phyloP scores from a whole-genome alignment of 192 early-diverging fungal species.

The Chytriomyces confervae region DNA sequence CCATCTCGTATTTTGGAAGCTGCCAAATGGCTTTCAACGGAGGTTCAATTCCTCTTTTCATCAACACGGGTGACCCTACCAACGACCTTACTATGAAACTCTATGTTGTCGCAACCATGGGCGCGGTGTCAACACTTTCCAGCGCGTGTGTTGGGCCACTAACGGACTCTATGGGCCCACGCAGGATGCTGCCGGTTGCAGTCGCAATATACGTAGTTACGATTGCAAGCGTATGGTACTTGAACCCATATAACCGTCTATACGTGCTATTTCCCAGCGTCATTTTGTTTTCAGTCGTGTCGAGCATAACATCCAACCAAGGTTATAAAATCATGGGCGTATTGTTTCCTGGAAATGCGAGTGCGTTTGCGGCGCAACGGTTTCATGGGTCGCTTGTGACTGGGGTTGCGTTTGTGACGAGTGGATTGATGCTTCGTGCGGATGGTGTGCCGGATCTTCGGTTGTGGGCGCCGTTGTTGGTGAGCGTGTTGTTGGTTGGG shows the following conservation, averaged over 20 bases:
- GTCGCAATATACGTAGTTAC: slow-evolving; percentile 4
- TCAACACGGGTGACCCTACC: slow-evolving; percentile 18
- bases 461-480: slow-evolving; percentile 18
- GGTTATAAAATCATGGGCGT: slow-evolving; percentile 35
- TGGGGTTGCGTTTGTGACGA: slow-evolving; percentile 30
- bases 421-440: slow-evolving; percentile 3
- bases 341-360: slow-evolving; percentile 23
- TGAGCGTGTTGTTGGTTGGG: slow-evolving; percentile 11
- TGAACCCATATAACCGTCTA: slow-evolving; percentile 14
- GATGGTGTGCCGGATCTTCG: slow-evolving; percentile 20
- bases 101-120: slow-evolving; percentile 16
- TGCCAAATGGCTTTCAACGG: slow-evolving; percentile 37
- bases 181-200: slow-evolving; percentile 23
- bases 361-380: slow-evolving; percentile 38
- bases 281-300: slow-evolving; percentile 27
- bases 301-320: slow-evolving; percentile 24
- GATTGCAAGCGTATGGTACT: slow-evolving; percentile 10
- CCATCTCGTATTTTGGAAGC: slow-evolving; percentile 23
- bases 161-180: slow-evolving; percentile 20
- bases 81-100: slow-evolving; percentile 20
- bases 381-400: slow-evolving; percentile 33
- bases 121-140: slow-evolving; percentile 10
- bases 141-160: slow-evolving; percentile 15
- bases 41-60: slow-evolving; percentile 30
- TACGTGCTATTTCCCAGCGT: slow-evolving; percentile 9